These are phyloP conservation scores for Trametes maxima DNA, from an alignment of 768 basidiomycete species.

Conservation along the genomic window DNA sequence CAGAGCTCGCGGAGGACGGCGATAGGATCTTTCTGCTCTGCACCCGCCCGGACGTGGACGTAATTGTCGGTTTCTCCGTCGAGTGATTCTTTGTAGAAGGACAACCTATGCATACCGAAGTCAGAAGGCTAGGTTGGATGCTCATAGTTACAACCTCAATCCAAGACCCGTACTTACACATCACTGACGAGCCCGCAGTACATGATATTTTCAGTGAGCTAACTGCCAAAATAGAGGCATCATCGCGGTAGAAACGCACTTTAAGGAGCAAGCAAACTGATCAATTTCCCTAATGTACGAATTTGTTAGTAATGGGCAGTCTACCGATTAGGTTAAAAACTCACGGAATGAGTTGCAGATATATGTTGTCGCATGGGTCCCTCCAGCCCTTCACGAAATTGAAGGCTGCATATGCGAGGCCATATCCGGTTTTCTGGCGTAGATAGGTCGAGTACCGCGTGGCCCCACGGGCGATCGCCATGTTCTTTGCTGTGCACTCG, in stretches of 20 bases:
- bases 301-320: neutral
- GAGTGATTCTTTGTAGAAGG: slow-evolving; percentile 19
- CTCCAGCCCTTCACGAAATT: slow-evolving; percentile 32
- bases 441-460: slow-evolving; percentile 32
- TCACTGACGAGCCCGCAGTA: slow-evolving; percentile 30
- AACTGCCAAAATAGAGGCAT: neutral
- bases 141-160: too few relatives aligned
- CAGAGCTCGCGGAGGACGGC: too few relatives aligned
- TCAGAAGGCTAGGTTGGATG: neutral
- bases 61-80: slow-evolving; percentile 17
- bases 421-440: slow-evolving; percentile 34
- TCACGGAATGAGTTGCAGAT: slow-evolving; percentile 41
- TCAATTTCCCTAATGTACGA: slow-evolving; percentile 29
- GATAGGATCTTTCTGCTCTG: too few relatives aligned
- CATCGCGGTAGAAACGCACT: slow-evolving; percentile 32
- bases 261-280: slow-evolving; percentile 35
- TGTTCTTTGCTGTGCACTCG: slow-evolving; percentile 35
- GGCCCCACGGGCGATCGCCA: slow-evolving; percentile 30
- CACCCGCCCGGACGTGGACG: too few relatives aligned
- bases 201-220: neutral
- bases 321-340: neutral
- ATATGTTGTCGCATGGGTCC: slow-evolving; percentile 28
- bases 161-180: slow-evolving; percentile 1
- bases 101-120: slow-evolving; percentile 4
- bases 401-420: slow-evolving; percentile 39